Conservation (phyloP, 2,329 filamentous ascomycete species). For the Kalmusia sp. region DNA sequence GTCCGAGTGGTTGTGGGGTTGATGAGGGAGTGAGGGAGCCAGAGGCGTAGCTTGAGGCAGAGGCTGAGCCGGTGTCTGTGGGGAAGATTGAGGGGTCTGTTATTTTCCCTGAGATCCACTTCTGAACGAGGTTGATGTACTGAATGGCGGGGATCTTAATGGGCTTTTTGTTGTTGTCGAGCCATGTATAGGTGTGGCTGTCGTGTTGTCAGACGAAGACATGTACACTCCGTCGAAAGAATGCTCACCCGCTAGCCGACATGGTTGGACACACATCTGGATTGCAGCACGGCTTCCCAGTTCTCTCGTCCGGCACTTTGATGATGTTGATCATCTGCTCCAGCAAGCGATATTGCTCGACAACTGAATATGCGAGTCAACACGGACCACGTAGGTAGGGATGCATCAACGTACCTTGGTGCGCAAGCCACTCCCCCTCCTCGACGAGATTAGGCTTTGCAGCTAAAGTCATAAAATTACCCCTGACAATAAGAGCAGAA, state of each 20-base stretch:
- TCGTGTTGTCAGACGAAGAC: constrained; percentile 11
- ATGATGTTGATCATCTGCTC: constrained; percentile 90
- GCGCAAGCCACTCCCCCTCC: constrained; percentile 92
- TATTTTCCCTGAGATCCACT: constrained; percentile 96
- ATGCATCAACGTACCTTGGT: constrained; percentile 73
- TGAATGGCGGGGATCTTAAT: constrained; percentile 91
- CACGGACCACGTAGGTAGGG: constrained; percentile 3
- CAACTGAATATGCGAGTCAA: constrained; percentile 64
- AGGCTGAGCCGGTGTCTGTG: constrained; percentile 75
- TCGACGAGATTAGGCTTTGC: constrained; percentile 93
- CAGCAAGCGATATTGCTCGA: constrained; percentile 89
- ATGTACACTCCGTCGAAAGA: background rate
- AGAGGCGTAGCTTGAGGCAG: constrained; percentile 62
- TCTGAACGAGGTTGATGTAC: constrained; percentile 95
- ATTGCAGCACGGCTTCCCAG: constrained; percentile 81
- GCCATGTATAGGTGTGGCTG: constrained; percentile 97
- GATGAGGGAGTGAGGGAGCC: constrained; percentile 57
- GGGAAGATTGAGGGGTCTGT: constrained; percentile 90
- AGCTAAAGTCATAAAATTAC: constrained; percentile 96
- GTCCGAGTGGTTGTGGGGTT: constrained; percentile 53
- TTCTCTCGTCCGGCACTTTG: constrained; percentile 82
- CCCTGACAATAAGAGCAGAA: constrained; percentile 89
- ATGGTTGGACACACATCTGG: constrained; percentile 84
- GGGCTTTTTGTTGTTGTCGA: constrained; percentile 84
- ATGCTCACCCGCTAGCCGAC: constrained; percentile 86